Percentiles rank a stretch among this genome's conserved stretches.
Evolutionary conservation across 78 protist species (phyloP).

Genomic region (Creolimax fragrantissima): DNA sequence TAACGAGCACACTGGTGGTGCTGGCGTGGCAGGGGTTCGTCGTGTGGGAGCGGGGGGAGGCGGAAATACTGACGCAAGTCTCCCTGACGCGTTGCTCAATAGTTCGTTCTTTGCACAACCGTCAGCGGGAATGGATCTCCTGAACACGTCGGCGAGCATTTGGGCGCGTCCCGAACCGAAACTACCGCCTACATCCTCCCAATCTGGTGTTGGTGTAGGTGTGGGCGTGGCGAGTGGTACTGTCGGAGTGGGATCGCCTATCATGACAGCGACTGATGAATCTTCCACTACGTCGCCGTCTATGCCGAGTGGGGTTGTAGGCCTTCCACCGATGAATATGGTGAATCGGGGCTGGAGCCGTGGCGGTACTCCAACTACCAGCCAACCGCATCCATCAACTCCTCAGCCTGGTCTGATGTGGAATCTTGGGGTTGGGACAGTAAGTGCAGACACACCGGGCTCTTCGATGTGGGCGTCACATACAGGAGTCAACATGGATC

Average conservation of each 20-base stretch:
- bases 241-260: neutral
- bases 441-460: neutral
- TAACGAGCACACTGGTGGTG: neutral
- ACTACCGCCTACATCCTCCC: neutral
- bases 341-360: too few species aligned
- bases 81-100: neutral
- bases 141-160: neutral
- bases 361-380: too few species aligned
- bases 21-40: too few species aligned
- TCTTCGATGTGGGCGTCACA: neutral
- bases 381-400: neutral
- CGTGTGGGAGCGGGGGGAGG: neutral
- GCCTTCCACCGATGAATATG: too few species aligned
- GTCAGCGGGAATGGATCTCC: neutral
- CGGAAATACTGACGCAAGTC: neutral
- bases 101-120: neutral
- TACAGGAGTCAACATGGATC: neutral
- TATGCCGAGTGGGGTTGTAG: too few species aligned
- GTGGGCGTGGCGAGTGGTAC: neutral
- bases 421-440: neutral
- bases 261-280: neutral
- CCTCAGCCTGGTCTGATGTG: neutral
- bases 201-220: neutral
- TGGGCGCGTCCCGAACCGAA: neutral
- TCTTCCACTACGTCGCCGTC: neutral